Evolutionary conservation across 805 yeast genomes (phyloP).

Genomic region (Candida nonsorbophila): DNA sequence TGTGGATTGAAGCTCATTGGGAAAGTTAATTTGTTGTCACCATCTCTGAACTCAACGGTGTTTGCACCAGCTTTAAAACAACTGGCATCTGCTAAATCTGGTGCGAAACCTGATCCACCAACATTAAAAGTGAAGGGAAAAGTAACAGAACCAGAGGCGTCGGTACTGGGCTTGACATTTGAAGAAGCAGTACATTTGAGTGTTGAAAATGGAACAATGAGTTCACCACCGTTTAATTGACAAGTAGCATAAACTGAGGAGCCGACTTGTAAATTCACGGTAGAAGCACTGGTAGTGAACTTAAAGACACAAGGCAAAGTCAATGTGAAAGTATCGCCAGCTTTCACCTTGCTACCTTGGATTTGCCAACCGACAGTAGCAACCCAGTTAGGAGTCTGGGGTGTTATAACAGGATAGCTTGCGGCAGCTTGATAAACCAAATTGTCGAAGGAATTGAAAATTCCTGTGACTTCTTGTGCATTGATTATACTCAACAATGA

Average conservation of each 20-base stretch:
- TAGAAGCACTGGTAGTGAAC: constrained; percentile 9
- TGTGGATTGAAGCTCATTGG: constrained; percentile 6
- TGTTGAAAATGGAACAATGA: constrained; percentile 10
- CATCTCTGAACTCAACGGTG: constrained; percentile 13
- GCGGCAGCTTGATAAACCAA: constrained; percentile 3
- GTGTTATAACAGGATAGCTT: constrained; percentile 1
- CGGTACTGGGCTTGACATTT: constrained; percentile 7
- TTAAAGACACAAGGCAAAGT: constrained; percentile 21
- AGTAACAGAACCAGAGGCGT: constrained; percentile 12
- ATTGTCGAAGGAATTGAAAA: constrained; percentile 7
- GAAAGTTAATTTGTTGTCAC: constrained; percentile 8
- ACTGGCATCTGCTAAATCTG: constrained; percentile 13
- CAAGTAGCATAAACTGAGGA: constrained; percentile 17
- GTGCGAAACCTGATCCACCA: constrained; percentile 11
- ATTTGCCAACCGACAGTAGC: constrained; percentile 17
- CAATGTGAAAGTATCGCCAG: constrained; percentile 24
- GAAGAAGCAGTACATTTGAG: constrained; percentile 13
- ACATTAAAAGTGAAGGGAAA: constrained; percentile 19
- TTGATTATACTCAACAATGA: constrained; percentile 1
- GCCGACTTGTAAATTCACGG: constrained; percentile 10
- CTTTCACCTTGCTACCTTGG: constrained; percentile 5
- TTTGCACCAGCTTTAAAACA: constrained; percentile 15
- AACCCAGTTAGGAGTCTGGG: constrained; percentile 10
- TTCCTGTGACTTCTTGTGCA: constrained; percentile 7
- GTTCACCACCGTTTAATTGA: constrained; percentile 11